A percentile compares a stretch with the other conserved stretches of the same genome.
phyloP scores from a whole-genome alignment of 352 stramenopile species.

The Globisporangium paddicum region DNA sequence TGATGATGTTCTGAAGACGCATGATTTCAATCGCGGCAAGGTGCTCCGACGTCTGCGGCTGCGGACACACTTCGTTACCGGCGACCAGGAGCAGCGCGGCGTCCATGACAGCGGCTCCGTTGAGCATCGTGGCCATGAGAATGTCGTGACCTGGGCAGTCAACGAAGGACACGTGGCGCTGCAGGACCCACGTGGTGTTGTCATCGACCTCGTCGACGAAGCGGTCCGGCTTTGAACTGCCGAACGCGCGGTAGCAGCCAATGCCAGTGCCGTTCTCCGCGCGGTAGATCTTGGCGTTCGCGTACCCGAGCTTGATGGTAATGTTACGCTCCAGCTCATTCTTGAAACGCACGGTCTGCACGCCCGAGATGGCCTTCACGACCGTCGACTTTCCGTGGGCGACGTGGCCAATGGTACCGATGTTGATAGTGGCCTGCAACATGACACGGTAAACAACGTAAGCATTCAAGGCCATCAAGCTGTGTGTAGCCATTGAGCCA shows the following conservation, averaged over 20 bases:
- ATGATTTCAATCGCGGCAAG: slow-evolving; percentile 99
- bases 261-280: slow-evolving; percentile 78
- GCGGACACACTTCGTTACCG: slow-evolving; percentile 97
- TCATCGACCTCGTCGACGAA: slow-evolving; percentile 86
- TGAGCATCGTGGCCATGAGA: slow-evolving; percentile 99
- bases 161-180: slow-evolving; percentile 99
- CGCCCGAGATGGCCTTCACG: slow-evolving; percentile 99
- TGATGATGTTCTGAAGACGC: slow-evolving; percentile 99
- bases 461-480: too few species aligned
- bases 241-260: slow-evolving; percentile 86
- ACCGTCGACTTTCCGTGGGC: slow-evolving; percentile 99
- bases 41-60: slow-evolving; percentile 99
- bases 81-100: slow-evolving; percentile 98
- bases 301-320: slow-evolving; percentile 99
- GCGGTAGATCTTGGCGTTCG: slow-evolving; percentile 99
- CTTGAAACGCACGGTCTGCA: slow-evolving; percentile 98
- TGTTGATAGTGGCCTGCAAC: slow-evolving; percentile 98
- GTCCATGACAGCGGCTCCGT: slow-evolving; percentile 99
- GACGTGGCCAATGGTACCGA: slow-evolving; percentile 99
- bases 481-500: not conserved
- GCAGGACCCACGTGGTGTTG: slow-evolving; percentile 88
- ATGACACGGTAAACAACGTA: not conserved
- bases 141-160: slow-evolving; percentile 99
- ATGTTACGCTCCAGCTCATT: slow-evolving; percentile 99
- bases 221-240: slow-evolving; percentile 83